Conservation (phyloP, 2,329 filamentous ascomycete genomes). For the Lasiodiplodia citricola region DNA sequence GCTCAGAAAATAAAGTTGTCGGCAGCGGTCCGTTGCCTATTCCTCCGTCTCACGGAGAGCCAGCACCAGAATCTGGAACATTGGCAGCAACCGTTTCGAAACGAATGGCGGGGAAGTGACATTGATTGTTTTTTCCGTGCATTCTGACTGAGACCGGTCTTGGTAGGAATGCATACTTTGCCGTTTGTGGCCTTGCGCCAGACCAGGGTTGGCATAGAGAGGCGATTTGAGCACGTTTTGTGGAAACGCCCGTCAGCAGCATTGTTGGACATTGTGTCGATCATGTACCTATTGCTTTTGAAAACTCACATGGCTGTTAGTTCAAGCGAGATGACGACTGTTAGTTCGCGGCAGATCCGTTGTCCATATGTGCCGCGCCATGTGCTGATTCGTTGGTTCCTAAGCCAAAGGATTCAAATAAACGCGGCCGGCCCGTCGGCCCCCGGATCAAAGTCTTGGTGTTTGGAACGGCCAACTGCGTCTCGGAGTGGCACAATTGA, state of each 20-base stretch:
- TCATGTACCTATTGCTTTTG: background rate
- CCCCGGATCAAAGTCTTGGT: background rate
- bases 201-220: background rate
- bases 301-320: background rate
- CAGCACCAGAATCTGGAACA: background rate
- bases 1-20: no score
- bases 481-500: no score
- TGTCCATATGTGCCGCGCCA: background rate
- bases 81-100: background rate
- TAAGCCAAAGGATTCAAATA: background rate
- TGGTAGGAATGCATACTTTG: conserved; percentile 1
- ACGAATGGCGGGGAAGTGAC: background rate
- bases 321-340: background rate
- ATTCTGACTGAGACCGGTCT: background rate
- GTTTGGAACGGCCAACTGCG: no score
- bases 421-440: background rate
- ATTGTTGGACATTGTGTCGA: background rate
- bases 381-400: background rate
- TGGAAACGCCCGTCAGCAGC: background rate
- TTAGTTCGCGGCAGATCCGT: background rate
- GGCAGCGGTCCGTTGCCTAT: background rate
- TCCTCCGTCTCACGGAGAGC: background rate
- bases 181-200: background rate
- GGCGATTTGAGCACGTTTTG: conserved; percentile 3
- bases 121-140: background rate